Evolutionary conservation across 495 filamentous ascomycete genomes (phyloP), one percentile per base, ranked within the genome.

Genomic region (Acidomyces sp.): DNA sequence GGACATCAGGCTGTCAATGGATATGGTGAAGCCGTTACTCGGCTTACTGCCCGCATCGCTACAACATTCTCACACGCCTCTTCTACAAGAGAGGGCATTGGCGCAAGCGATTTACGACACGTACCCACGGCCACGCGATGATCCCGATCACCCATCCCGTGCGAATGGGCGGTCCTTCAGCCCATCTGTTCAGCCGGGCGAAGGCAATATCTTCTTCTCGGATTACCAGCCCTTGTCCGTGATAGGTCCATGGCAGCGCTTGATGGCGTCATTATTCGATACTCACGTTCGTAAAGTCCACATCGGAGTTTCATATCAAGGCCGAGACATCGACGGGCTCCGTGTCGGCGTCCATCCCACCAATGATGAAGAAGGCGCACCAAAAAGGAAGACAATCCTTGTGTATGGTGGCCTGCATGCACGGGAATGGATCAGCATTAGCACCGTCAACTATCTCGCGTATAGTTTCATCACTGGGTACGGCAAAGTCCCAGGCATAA

Each of bases 341-440:
- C 78, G 82, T 40, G 67, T 96, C n/a, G 85, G 90, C 16, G 67
- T 75, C 5, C 62, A 71, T 31, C 56, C 65, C 4, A 64, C 62
- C 37, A 54, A 68, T 12, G 51, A 66, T 4, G 43, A 65, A 2
- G 37, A 37, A 6, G 49, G 57, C 1, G 51, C 58, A 0, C 43
- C 44, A 3, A 70, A 68, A 0, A 69, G 80, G 18, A 83, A 86
- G 55, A 87, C 82, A 1, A 77, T 97, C 37, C 66, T 96, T 28
- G 66, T 97, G 9, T 72, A 76, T 0, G 90, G 86, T 22, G 90
- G 88, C 17, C 71, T 77, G 34, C 90, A 97, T 58, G 88, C 85
- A 2, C 72, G 90, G 6, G 90, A 97, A 65, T 97, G 90, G 90
- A 90, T 97, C 46, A 85, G 83, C 33, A 87, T 82, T 1, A 87